These are phyloP conservation scores for Lathyrus oleraceus DNA, from an alignment of 306 rosid species.

Conservation along the genomic window DNA sequence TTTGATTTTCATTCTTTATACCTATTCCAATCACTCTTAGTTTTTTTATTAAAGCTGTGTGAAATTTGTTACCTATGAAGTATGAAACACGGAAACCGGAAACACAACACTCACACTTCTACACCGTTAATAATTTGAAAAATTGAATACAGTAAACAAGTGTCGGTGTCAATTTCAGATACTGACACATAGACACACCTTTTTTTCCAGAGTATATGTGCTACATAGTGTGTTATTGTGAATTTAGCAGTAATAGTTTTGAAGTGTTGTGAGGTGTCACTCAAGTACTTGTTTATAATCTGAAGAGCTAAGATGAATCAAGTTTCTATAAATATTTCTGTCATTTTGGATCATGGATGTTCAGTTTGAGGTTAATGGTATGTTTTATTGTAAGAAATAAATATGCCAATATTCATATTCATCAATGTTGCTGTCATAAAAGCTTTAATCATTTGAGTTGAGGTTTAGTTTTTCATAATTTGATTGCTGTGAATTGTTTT, in stretches of 20 bases:
- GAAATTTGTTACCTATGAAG: neutral
- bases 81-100: too few relatives aligned
- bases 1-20: neutral
- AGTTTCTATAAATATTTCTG: neutral
- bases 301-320: conserved; percentile 8
- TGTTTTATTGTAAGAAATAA: neutral
- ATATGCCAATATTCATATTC: neutral
- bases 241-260: neutral
- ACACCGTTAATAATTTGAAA: too few relatives aligned
- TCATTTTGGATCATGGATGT: neutral
- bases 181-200: too few relatives aligned
- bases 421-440: neutral
- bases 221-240: neutral
- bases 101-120: too few relatives aligned
- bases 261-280: neutral
- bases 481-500: neutral
- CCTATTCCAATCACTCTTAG: neutral
- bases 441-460: neutral
- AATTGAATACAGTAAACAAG: too few relatives aligned
- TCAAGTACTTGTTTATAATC: conserved; percentile 21
- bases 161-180: too few relatives aligned
- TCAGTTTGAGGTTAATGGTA: conserved; percentile 9
- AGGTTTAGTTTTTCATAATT: neutral
- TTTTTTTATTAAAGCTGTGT: neutral
- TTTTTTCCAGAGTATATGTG: too few relatives aligned